Percentiles rank a stretch among this genome's conserved stretches.
Evolutionary conservation across 2,329 filamentous ascomycete species (phyloP).

Genomic region (Sporothrix phasma): DNA sequence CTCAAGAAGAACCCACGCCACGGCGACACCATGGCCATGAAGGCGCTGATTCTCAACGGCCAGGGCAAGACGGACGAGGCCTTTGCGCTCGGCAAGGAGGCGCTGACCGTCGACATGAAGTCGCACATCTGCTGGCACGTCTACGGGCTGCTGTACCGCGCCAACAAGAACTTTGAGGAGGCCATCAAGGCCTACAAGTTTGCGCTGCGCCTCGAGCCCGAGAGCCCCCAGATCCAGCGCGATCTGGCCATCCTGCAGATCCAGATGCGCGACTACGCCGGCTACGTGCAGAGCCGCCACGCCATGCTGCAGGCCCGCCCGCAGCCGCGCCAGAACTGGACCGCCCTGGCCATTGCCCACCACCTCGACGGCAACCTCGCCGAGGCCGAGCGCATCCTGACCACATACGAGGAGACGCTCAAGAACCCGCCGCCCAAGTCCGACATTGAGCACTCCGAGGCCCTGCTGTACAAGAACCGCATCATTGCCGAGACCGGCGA

Average conservation of each 20-base stretch:
- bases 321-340: conserved; percentile 86
- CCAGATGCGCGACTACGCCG: conserved; percentile 91
- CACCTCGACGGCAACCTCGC: conserved; percentile 78
- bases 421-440: conserved; percentile 66
- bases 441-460: conserved; percentile 90
- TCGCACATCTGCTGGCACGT: conserved; percentile 99
- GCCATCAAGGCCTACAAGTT: conserved; percentile 99
- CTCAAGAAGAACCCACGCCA: conserved; percentile 90
- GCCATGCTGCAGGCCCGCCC: conserved; percentile 81
- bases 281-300: conserved; percentile 81
- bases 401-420: conserved; percentile 85
- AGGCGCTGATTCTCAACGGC: conserved; percentile 89
- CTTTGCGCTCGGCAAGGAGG: conserved; percentile 84
- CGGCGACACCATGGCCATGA: conserved; percentile 98
- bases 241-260: conserved; percentile 89
- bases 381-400: conserved; percentile 84
- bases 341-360: conserved; percentile 86
- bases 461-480: conserved; percentile 86
- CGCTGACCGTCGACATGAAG: conserved; percentile 93
- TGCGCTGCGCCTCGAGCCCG: conserved; percentile 85
- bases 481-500: conserved; percentile 89
- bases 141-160: conserved; percentile 86
- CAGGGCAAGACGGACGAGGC: conserved; percentile 90
- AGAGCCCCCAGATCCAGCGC: conserved; percentile 84
- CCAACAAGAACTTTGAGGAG: conserved; percentile 96